A percentile compares a stretch with the other conserved stretches of the same genome.
Conservation (phyloP, 2,329 filamentous ascomycete species). For the Fusarium acutatum region DNA sequence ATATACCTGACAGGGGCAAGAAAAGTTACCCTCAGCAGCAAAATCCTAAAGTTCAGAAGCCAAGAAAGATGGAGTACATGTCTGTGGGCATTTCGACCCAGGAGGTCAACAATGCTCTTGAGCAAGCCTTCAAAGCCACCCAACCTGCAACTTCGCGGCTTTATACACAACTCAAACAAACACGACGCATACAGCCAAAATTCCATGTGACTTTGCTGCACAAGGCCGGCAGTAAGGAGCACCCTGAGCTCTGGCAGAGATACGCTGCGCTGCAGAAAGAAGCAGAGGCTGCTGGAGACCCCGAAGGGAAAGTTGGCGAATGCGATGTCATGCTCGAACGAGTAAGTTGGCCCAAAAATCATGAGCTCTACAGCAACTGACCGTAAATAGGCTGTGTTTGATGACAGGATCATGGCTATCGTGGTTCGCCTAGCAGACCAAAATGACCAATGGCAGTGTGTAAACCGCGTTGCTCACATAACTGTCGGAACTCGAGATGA, state of each 20-base stretch:
- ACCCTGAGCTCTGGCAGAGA: slow-evolving; percentile 77
- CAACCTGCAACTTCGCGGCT: slow-evolving; percentile 60
- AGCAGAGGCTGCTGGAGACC: slow-evolving; percentile 46
- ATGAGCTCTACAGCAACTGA: slow-evolving; percentile 5
- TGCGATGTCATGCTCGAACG: slow-evolving; percentile 72
- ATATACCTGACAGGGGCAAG: slow-evolving; percentile 68
- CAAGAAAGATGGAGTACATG: slow-evolving; percentile 65
- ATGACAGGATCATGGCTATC: slow-evolving; percentile 89
- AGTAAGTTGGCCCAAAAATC: slow-evolving; percentile 46
- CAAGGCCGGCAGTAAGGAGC: slow-evolving; percentile 66
- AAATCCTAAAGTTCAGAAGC: slow-evolving; percentile 41
- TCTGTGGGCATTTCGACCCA: slow-evolving; percentile 56
- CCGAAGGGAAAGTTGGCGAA: slow-evolving; percentile 60
- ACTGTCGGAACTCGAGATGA: slow-evolving; percentile 84
- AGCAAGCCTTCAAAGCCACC: slow-evolving; percentile 71
- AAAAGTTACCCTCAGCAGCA: slow-evolving; percentile 47
- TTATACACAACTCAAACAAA: slow-evolving; percentile 78
- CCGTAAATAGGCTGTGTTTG: slow-evolving; percentile 73
- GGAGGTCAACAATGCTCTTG: slow-evolving; percentile 64
- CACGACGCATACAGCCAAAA: slow-evolving; percentile 77
- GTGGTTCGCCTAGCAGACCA: slow-evolving; percentile 77
- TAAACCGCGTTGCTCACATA: slow-evolving; percentile 84
- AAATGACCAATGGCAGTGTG: slow-evolving; percentile 69
- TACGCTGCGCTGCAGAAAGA: slow-evolving; percentile 69
- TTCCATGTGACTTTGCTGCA: slow-evolving; percentile 98